Percentiles rank a stretch among this genome's conserved stretches.
These are phyloP conservation scores for Cenchrus purpureus DNA, from an alignment of 176 grass and related monocot species.

Conservation along the genomic window DNA sequence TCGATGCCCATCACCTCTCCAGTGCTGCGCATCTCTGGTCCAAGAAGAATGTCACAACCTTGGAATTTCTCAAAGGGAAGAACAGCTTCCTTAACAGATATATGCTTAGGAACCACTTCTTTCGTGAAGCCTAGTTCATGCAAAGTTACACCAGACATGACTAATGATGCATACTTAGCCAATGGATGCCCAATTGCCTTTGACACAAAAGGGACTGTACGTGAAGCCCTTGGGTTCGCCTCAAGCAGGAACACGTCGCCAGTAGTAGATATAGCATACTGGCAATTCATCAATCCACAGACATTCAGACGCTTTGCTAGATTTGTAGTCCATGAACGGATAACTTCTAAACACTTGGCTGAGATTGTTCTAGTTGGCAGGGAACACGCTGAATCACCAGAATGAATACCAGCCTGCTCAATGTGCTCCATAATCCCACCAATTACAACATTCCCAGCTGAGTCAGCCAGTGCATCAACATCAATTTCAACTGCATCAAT, in stretches of 20 bases:
- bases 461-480: constrained; percentile 90
- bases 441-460: constrained; percentile 86
- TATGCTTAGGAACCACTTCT: constrained; percentile 92
- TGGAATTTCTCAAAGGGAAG: constrained; percentile 99
- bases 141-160: constrained; percentile 88
- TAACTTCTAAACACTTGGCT: constrained; percentile 64
- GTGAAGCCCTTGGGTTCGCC: constrained; percentile 91
- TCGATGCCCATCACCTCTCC: constrained; percentile 99
- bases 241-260: constrained; percentile 92
- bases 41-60: constrained; percentile 98
- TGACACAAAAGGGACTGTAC: constrained; percentile 96
- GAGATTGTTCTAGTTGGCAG: constrained; percentile 97
- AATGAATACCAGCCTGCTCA: constrained; percentile 97
- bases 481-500: constrained; percentile 98
- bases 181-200: constrained; percentile 98
- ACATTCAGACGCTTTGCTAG: constrained; percentile 82
- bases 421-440: constrained; percentile 99
- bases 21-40: constrained; percentile 98
- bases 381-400: constrained; percentile 95
- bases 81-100: constrained; percentile 96
- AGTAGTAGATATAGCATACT: constrained; percentile 92
- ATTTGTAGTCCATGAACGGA: constrained; percentile 87
- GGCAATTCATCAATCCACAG: constrained; percentile 97
- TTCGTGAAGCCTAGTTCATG: constrained; percentile 79
- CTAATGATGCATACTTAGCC: constrained; percentile 97